phyloP scores from a whole-genome alignment of 768 basidiomycete species.

The Pleurotus eryngii region DNA sequence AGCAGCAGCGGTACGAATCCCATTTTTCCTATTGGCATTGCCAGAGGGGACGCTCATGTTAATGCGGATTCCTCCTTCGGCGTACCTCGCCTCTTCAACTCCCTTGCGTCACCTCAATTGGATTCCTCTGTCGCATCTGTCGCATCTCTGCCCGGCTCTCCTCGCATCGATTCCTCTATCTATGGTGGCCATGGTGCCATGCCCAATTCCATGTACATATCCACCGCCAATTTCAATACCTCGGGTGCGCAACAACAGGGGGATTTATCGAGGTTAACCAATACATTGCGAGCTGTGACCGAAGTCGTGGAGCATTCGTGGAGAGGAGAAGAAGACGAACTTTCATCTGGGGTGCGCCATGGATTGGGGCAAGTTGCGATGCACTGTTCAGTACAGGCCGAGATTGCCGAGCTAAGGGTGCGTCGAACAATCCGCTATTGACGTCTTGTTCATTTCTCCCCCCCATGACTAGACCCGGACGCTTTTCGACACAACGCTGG shows the following conservation, averaged over 20 bases:
- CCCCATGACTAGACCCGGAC: constrained; percentile 46
- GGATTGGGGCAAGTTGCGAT: constrained; percentile 67
- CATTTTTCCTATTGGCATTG: constrained; percentile 18
- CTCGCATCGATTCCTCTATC: constrained; percentile 28
- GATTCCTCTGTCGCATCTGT: constrained; percentile 22
- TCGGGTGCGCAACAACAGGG: constrained; percentile 48
- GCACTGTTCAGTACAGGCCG: constrained; percentile 69
- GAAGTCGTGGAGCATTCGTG: constrained; percentile 82
- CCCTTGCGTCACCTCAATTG: constrained; percentile 58
- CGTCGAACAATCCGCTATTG: constrained; percentile 18
- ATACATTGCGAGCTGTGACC: constrained; percentile 72
- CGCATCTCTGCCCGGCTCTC: constrained; percentile 22
- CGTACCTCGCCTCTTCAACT: constrained; percentile 64
- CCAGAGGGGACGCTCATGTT: constrained; percentile 8
- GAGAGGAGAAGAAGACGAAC: constrained; percentile 78
- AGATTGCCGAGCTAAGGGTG: constrained; percentile 72
- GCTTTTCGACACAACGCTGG: constrained; percentile 66
- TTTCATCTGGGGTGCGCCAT: constrained; percentile 72
- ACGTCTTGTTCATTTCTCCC: not conserved
- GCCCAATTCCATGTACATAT: constrained; percentile 21
- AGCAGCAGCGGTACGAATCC: constrained; percentile 83
- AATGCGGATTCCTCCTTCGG: constrained; percentile 35
- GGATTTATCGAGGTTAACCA: constrained; percentile 79
- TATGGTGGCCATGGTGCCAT: constrained; percentile 27
- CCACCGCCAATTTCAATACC: constrained; percentile 18